Conservation (phyloP, 148 eudicot species). For the Suaeda aralocaspica region DNA sequence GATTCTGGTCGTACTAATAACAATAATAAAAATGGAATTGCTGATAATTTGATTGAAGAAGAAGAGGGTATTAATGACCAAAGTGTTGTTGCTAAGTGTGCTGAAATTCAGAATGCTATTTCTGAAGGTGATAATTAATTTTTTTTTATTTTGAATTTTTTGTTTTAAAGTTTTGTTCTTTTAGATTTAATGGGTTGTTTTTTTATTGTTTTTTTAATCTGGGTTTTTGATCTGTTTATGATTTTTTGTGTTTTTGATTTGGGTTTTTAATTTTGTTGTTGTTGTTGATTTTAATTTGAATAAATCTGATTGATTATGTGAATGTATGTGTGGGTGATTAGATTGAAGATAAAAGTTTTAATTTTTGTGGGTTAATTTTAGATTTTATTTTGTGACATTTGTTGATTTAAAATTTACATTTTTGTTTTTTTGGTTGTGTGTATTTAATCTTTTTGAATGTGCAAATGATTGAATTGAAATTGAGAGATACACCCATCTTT, state of each 20-base stretch:
- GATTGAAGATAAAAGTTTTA: neutral
- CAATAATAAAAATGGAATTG: conserved; percentile 40
- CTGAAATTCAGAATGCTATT: conserved; percentile 84
- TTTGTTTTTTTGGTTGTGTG: neutral
- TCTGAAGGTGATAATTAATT: too few species aligned
- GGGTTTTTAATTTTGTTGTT: neutral
- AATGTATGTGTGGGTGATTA: neutral
- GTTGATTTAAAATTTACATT: neutral
- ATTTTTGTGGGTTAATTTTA: neutral
- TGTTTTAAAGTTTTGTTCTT: too few species aligned
- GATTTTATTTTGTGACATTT: neutral
- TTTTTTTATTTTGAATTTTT: neutral
- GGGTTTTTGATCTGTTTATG: neutral
- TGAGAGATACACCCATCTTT: too few species aligned
- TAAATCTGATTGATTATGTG: neutral
- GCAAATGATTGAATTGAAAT: neutral
- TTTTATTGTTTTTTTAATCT: neutral
- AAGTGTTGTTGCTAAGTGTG: conserved; percentile 59
- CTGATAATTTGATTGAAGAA: conserved; percentile 71
- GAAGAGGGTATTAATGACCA: conserved; percentile 74
- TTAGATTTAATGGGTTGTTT: neutral
- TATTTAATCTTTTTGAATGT: neutral
- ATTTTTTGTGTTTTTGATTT: conserved; percentile 5
- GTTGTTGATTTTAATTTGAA: neutral
- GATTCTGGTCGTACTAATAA: neutral